Evolutionary conservation across 2,329 filamentous ascomycete species (phyloP), one percentile per base, ranked within the genome.

Genomic region (Pseudogymnoascus destructans): DNA sequence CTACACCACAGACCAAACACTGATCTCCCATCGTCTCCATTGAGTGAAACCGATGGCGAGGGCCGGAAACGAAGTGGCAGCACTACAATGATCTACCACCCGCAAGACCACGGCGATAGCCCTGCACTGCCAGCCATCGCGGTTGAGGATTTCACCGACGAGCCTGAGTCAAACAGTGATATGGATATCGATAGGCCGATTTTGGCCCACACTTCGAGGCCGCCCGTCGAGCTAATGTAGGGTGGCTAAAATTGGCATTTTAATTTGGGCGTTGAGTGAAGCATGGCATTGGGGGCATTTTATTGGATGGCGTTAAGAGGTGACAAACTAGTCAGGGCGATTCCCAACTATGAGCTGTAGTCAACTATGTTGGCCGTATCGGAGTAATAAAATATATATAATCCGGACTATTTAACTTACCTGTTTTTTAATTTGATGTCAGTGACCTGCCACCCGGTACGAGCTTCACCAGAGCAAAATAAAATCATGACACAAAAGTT

Each of bases 81-180:
- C 70, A 82, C 79, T 36, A 86, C 83, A 0, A 74, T 85, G 57
- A 81, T 87, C 66, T 86, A 83, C 73, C 76, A 80, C 64, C 82
- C 83, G 0, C 72, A 73, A n/a, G 75, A 78, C 61, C 74, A 79
- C 63, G 77, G 77, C 17, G 73, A 70, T 59, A 78, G 75, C 68
- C 77, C 79, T 4, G 74, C 77, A 54, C 70, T 86, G 65, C 84
- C 84, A 2, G 81, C 80, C 35, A 84, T 86, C 61, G 78, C 80
- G 35, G 82, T 86, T 10, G 81, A 86, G 65, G 83, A 86, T 66
- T 81, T 82, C 75, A 84, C 82, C 11, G 79, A 81, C 61, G 77
- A 75, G 61, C 76, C 76, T 40, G 61, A 65, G 55, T 61, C 67
- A 35, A 66, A 76, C 62, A 74, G 74, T 67, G 71, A 75, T 13